Evolutionary conservation across 139 green algal genomes (phyloP).

Genomic region (Coelastrella sp.): DNA sequence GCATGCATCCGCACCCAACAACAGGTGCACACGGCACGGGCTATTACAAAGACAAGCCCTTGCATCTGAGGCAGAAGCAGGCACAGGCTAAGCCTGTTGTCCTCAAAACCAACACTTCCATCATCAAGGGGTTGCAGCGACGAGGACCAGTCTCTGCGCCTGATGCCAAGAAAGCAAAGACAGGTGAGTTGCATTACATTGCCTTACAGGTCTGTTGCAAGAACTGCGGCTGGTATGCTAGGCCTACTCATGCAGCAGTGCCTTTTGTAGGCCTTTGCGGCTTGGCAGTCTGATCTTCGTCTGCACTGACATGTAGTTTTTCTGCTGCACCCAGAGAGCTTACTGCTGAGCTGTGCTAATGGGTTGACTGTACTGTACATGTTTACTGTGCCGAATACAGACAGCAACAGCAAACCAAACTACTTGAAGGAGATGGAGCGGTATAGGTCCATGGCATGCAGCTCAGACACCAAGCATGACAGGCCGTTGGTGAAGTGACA

Average conservation of each 20-base stretch:
- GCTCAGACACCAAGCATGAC: constrained; percentile 53
- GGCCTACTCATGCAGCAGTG: too few relatives aligned
- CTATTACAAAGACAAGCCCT: constrained; percentile 49
- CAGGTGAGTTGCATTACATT: constrained; percentile 13
- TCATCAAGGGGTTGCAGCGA: constrained; percentile 36
- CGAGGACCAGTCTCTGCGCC: not conserved
- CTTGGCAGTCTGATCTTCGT: too few relatives aligned
- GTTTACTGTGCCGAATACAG: constrained; percentile 39
- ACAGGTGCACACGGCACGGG: constrained; percentile 31
- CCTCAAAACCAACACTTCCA: constrained; percentile 53
- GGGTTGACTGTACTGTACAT: constrained; percentile 6
- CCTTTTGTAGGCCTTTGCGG: too few relatives aligned
- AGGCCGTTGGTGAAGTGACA: constrained; percentile 65
- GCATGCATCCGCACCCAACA: not conserved
- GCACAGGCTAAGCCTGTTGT: constrained; percentile 41
- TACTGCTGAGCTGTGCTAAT: not conserved
- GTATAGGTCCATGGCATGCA: constrained; percentile 53
- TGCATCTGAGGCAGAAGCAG: not conserved
- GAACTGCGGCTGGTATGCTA: too few relatives aligned
- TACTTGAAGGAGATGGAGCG: constrained; percentile 68
- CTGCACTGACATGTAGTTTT: too few relatives aligned
- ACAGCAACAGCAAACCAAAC: constrained; percentile 27
- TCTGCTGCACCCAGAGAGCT: too few relatives aligned
- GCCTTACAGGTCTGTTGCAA: too few relatives aligned
- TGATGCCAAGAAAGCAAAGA: constrained; percentile 57